Evolutionary conservation across 2,329 filamentous ascomycete genomes (phyloP), one percentile per base, ranked within the genome.

Genomic region (Neofusicoccum sp.): DNA sequence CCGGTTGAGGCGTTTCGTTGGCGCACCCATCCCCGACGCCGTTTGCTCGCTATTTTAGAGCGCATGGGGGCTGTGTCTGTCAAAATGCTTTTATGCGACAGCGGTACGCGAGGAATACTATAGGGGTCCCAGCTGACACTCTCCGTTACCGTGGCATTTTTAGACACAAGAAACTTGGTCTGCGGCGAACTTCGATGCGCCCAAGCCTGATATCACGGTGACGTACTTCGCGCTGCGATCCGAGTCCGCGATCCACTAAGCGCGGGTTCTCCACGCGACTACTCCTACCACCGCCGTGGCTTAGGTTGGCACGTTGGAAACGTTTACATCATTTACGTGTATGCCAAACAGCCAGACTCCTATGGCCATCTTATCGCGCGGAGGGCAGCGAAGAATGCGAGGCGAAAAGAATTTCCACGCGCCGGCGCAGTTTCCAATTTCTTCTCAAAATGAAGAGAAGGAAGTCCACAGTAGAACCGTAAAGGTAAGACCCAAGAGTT

Each of bases 1-100:
- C 48, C 48, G 14, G 48, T 6, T 43, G 20, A 26, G 36, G 30
- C 26, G 8, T 26, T 6, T 14, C 6, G 11, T 12, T 30, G 6
- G 16, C 16, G 36, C 51, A 31, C 7, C 31, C 36, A 54, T 30
- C 49, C 36, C 34, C 34, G 49, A 40, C 49, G 28, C 38, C 38
- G 34, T 54, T 54, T 53, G 48, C 28, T 24, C 48, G 49, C 49
- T 54, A 54, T 12, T 56, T 56, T 43, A 38, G 28, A 26, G 51
- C 38, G 49, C 49, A 41, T 54, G 34, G 51, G 41, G 51, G 51
- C 36, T 54, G 34, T 30, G 49, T 30, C 24, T 54, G 40, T 34
- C 24, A 40, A 54, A 31, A 43, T 56, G 51, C 51, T 43, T 43
- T 14, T 28, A 43, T 41, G 36, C 51, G n/a, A 56, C 43, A 26